Base-by-base conservation (phyloP, 129 eudicot genomes). In the Chrysanthemum lavandulifolium region DNA sequence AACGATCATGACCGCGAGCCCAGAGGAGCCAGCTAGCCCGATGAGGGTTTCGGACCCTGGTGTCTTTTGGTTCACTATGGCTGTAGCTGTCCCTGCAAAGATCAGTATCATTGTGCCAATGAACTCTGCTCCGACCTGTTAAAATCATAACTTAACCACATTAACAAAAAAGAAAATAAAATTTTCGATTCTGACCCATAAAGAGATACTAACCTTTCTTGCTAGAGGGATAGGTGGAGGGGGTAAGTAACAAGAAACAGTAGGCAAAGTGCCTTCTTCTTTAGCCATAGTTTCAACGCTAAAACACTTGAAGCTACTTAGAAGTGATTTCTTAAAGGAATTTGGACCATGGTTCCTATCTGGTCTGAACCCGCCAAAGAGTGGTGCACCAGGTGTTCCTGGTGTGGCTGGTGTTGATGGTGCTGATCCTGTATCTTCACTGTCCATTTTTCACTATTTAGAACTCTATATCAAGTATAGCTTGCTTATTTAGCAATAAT, bases 91-190 rank as follows among this genome's bases (percentile, higher is more conserved):
- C 69, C 96, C 92, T 15, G 98, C 82, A 71, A 90, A 94, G 33
- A 94, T 88, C 43, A 94, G 83, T 68, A 94, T 86, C 74, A 94
- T 74, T 49, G 98, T 94, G 51, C 98, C 97, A 56, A 90, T 86
- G 77, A 94, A 90, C 86, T 94, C 98, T 18, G 98, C 98, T 70
- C 91, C 87, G 70, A 94, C 97, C 97, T 94, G 82, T 51, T 81
- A 57, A 61, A 51, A 47, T 51, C 23, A 8, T 67, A 68, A 78
- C 58, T 62, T 63, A 67, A 58, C 62, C 13, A 56, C 48, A 56
- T 11, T 45, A 10, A 7, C 0, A 43, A 23, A 40, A 9, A 18
- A 7, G n/a, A 14, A n/a, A 75, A 6, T 0, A 45, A 4, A 45
- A 4, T 43, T 61, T 55, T 5, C 13, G 58, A 57, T 40, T 65